Evolutionary conservation across 768 basidiomycete species (phyloP).

Genomic region (Amanita pseudoporphyria): DNA sequence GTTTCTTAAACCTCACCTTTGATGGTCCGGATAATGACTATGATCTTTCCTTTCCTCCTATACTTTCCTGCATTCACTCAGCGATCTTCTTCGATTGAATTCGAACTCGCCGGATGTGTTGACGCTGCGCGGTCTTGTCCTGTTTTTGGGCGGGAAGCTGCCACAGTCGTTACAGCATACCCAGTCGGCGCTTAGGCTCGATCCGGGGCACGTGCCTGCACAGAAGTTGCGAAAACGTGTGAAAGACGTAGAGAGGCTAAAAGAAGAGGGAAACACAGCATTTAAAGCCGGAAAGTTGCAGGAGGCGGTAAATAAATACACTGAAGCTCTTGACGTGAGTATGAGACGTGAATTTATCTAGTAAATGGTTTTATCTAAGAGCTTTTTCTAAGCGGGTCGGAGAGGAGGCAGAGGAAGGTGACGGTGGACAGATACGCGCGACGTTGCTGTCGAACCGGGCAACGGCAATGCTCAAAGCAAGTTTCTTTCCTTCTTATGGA

Average conservation of each 20-base stretch:
- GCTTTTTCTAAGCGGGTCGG: slow-evolving; percentile 47
- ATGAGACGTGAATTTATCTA: background rate
- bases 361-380: background rate
- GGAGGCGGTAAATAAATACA: slow-evolving; percentile 63
- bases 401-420: slow-evolving; percentile 55
- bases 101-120: slow-evolving; percentile 74
- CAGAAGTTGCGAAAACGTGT: slow-evolving; percentile 65
- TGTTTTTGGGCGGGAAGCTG: slow-evolving; percentile 65
- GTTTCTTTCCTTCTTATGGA: background rate
- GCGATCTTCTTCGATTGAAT: slow-evolving; percentile 66
- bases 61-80: slow-evolving; percentile 17
- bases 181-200: slow-evolving; percentile 61
- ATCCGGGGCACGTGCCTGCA: slow-evolving; percentile 68
- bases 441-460: slow-evolving; percentile 79
- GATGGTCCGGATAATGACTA: slow-evolving; percentile 1
- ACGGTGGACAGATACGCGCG: slow-evolving; percentile 74
- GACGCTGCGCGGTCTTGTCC: slow-evolving; percentile 65
- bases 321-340: slow-evolving; percentile 59
- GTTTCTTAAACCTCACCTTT: slow-evolving; percentile 14
- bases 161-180: slow-evolving; percentile 66
- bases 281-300: slow-evolving; percentile 55
- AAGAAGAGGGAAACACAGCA: slow-evolving; percentile 74
- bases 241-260: slow-evolving; percentile 74
- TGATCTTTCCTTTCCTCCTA: slow-evolving; percentile 3
- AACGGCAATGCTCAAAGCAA: slow-evolving; percentile 68